These are phyloP conservation scores for Batkoa obscura DNA, from an alignment of 371 early-diverging fungal genomes.

Conservation along the genomic window DNA sequence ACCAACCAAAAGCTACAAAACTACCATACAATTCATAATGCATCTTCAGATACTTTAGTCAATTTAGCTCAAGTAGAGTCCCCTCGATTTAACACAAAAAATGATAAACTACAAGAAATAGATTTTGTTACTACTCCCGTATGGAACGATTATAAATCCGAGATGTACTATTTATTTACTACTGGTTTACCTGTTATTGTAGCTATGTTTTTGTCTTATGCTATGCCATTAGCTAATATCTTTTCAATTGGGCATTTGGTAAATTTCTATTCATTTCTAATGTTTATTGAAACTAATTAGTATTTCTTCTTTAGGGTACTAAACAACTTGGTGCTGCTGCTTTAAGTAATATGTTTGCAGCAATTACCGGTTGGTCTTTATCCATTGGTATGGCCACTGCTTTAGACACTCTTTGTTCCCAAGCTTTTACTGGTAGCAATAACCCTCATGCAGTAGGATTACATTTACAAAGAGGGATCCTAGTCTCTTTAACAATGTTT, in stretches of 20 bases:
- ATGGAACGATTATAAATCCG: neutral
- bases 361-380: conserved; percentile 67
- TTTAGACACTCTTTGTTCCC: conserved; percentile 72
- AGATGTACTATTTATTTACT: neutral
- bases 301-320: conserved; percentile 1
- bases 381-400: conserved; percentile 59
- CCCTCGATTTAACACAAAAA: too few relatives aligned
- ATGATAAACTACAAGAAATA: too few relatives aligned
- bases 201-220: neutral
- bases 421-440: conserved; percentile 41
- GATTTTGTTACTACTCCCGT: too few relatives aligned
- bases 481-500: conserved; percentile 36
- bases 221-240: conserved; percentile 3
- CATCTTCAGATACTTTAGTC: too few relatives aligned
- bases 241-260: conserved; percentile 1
- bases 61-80: too few relatives aligned
- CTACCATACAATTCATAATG: too few relatives aligned
- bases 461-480: conserved; percentile 56
- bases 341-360: conserved; percentile 26
- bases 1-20: too few relatives aligned
- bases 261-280: neutral
- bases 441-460: conserved; percentile 52
- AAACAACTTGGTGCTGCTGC: conserved; percentile 10
- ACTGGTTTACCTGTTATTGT: neutral
- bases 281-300: too few relatives aligned